Percentiles rank a stretch among this genome's conserved stretches.
Evolutionary conservation across 352 stramenopile genomes (phyloP).

Genomic region (Pythium brachiatum): DNA sequence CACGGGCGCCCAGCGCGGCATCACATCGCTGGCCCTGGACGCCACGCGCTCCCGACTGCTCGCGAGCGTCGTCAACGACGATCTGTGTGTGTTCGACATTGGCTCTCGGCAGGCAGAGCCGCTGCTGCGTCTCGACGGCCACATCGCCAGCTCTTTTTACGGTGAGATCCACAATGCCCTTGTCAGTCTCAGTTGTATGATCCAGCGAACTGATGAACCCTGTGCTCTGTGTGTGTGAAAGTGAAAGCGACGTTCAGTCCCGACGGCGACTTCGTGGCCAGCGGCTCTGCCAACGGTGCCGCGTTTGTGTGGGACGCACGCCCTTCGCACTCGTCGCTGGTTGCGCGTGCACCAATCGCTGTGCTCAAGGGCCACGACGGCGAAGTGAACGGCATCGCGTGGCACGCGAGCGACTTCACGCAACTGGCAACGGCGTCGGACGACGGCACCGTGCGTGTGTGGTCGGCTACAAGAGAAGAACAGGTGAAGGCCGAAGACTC

Average conservation of each 20-base stretch:
- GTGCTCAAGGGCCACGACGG: constrained; percentile 59
- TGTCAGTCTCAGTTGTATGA: neutral
- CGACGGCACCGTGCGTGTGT: constrained; percentile 49
- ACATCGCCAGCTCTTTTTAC: constrained; percentile 64
- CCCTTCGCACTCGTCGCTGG: neutral
- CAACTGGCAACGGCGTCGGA: constrained; percentile 59
- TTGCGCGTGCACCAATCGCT: constrained; percentile 25
- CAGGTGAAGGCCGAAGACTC: too few relatives aligned
- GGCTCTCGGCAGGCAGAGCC: constrained; percentile 13
- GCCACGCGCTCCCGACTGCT: constrained; percentile 37
- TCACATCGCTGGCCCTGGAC: constrained; percentile 52
- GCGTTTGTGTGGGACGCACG: constrained; percentile 59
- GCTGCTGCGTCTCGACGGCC: constrained; percentile 43
- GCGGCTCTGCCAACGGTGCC: constrained; percentile 46
- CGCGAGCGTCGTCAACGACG: constrained; percentile 62
- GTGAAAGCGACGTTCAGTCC: constrained; percentile 59
- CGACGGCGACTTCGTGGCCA: constrained; percentile 56
- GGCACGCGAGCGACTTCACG: constrained; percentile 47
- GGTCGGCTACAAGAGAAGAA: neutral
- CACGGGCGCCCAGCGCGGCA: constrained; percentile 39
- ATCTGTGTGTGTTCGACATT: constrained; percentile 52
- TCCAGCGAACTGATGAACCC: too few relatives aligned
- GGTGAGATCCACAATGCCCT: constrained; percentile 27
- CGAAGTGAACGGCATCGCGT: constrained; percentile 70
- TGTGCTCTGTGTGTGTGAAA: neutral